Base-by-base conservation (phyloP, 768 basidiomycete species). In the Gautieria morchelliformis region DNA sequence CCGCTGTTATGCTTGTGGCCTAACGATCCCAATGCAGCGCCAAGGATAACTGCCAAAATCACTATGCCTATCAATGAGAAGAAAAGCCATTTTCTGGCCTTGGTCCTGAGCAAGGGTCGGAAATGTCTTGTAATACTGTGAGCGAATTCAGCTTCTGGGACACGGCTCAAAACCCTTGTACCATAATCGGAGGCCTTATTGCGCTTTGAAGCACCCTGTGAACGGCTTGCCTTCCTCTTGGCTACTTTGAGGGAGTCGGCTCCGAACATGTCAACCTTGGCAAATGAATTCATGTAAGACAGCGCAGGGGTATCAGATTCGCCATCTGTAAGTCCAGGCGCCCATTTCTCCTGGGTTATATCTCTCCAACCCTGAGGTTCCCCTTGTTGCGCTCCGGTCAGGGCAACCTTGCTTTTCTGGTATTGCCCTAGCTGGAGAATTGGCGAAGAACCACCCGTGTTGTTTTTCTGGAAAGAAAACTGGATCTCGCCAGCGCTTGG, bases 21-120 rank as follows among this genome's bases (percentile, higher is more conserved):
- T 30, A 80, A 71, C 3, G 80, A 68, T 2, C 72, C 74, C 37
- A 76, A 70, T 20, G 72, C 78, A 20, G 80, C 66, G 10, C 65
- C 53, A 17, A 63, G 40, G 17, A 64, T 52, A 17, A 61, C 62
- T 49, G 76, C 61, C n/a, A 74, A 60, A 20, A 72, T 58, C 22
- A 64, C 40, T 20, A 67, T 10, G 30, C 55, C 12, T 14, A 47
- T 33, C n/a, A 47, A 9, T 1, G 37, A 32, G 24, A 56, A n/a
- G 15, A 45, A 33, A 22, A 57, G 30, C 35, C 37, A 40, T 19
- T 37, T 37, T 40, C 37, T 35, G 20, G 15, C 15, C 20, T 52
- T 35, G 20, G 11, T 35, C 17, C 14, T 19, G 42, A 44, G 8
- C 42, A n/a, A 17, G n/a, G 9, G 17, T 22, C 5, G n/a, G n/a